Evolutionary conservation across 164 flowering plant genomes (phyloP), one percentile per base, ranked within the genome.

Genomic region (Kingdonia uniflora): DNA sequence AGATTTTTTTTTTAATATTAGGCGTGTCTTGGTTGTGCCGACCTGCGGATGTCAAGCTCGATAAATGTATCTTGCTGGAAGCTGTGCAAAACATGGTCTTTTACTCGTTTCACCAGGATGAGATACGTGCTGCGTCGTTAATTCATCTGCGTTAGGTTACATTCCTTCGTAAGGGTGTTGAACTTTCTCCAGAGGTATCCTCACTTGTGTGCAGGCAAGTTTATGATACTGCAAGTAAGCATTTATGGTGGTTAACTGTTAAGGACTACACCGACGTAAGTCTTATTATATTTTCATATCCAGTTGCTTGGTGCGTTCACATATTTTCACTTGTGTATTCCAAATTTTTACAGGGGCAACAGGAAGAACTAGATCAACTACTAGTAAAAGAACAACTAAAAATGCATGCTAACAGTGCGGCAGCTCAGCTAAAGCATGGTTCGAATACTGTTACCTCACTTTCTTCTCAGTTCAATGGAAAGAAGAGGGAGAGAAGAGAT

Each of bases 131-230:
- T 76, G 92, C 88, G 58, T 83, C 89, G n/a, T 59, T 91, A 67
- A 91, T 90, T 56, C 96, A 91, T 79, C 96, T 91, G 40, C 87
- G 96, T 74, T n/a, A n/a, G 80, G 96, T 87, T 52, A 76, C 98
- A 70, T 87, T 91, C 68, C 88, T 87, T 71, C 80, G 80, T 53
- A 87, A 75, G 81, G 90, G 90, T 65, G 79, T 71, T 74, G 85
- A 84, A 68, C 94, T 87, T 73, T 90, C 95, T 59, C 54, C 88
- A 50, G 88, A 92, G 76, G 53, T 74, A 58, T 80, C 81, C 69
- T 83, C 95, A 42, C 85, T 91, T 73, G 85, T 91, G 48, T 87
- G 98, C 56, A 67, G 95, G 62, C 77, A 90, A 57, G 90, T 85
- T 43, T 91, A 85, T 76, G 95, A 92, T 71, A 79, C 69, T 52